Base-by-base conservation (phyloP, 129 eudicot species). In the Lactuca sativa region DNA sequence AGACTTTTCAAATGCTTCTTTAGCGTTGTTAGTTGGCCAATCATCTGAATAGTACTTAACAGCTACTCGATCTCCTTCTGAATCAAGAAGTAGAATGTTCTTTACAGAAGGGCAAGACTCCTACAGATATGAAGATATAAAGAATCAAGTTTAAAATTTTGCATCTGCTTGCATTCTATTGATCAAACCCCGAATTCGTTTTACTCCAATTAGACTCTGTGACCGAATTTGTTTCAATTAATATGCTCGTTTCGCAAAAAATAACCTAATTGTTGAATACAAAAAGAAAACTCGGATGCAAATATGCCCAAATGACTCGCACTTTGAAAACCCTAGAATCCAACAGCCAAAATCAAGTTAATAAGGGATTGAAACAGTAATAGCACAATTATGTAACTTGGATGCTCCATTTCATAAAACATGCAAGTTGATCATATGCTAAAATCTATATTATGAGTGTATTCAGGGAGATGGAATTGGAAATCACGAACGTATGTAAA, bases 41-140 rank as follows among this genome's bases (percentile, higher is more conserved):
- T 86, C 96, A 54, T 90, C 95, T 36, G 86, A 71, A 78, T 62
- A 90, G 48, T 86, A 90, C 66, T 83, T 89, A 52, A 73, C 82
- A 9, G 96, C 96, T 53, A 89, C 74, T 16, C 96, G 92, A 16
- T 77, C 81, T 25, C 96, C 96, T 74, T 90, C 89, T 3, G 88
- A 82, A 61, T 90, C 95, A 68, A 90, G 71, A 64, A 90, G 86
- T 73, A 90, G 80, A 62, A 90, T 80, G 70, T 86, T 90, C 81
- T 90, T 86, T 13, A 90, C 77, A 4, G 82, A 47, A 72, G 95
- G 96, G 85, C 88, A 88, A 44, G 75, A 62, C 56, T 84, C 90
- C 95, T 87, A 51, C 49, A 70, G 64, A 74, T 66, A 61, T 56
- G 17, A 57, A 36, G 30, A 25, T 0, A 25, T 25, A 25, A 25